Base-by-base conservation (phyloP, 805 yeast species). In the Yamadazyma phyllophila region DNA sequence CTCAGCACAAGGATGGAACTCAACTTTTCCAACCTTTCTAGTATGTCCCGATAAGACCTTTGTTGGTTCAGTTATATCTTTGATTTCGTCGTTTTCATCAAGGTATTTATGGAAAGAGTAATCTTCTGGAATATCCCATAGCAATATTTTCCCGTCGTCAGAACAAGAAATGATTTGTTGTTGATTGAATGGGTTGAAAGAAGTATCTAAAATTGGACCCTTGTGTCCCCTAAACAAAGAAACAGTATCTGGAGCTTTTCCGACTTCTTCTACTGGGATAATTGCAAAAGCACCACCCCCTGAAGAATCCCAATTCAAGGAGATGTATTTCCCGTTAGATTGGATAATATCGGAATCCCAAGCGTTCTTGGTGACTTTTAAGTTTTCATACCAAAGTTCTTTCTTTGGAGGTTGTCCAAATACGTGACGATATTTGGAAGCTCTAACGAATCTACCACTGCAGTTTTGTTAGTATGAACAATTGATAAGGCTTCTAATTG, bases 241-340 rank as follows among this genome's bases (percentile, higher is more conserved):
- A 40, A 90, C 91, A 49, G 84, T 81, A 56, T 94, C 99, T 3
- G 97, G 97, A 7, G 91, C 83, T 62, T 91, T 94, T 8, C 99
- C 98, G 14, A 81, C 83, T 64, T 92, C 97, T 7, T 64, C 62
- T 20, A 88, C 71, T 2, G 99, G 99, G 49, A 94, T 82, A 10
- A 95, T 87, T 1, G 96, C 97, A 72, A 94, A 91, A 0, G 98
- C 95, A 43, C 99, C 99, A 51, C 98, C 98, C 34, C 98, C 98
- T 9, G 96, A 85, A 27, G 97, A 76, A 48, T 88, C 89, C 96
- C 97, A 90, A 63, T 88, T 90, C 53, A 90, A 85, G 1, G 96
- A 77, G 35, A 94, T 66, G 59, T 80, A 94, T 63, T 85, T 84
- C 32, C 97, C 92, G 63, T 94, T 94, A 52, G 87, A 80, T 66